Base-by-base conservation (phyloP, 768 basidiomycete species). In the Tulasnella sp. region DNA sequence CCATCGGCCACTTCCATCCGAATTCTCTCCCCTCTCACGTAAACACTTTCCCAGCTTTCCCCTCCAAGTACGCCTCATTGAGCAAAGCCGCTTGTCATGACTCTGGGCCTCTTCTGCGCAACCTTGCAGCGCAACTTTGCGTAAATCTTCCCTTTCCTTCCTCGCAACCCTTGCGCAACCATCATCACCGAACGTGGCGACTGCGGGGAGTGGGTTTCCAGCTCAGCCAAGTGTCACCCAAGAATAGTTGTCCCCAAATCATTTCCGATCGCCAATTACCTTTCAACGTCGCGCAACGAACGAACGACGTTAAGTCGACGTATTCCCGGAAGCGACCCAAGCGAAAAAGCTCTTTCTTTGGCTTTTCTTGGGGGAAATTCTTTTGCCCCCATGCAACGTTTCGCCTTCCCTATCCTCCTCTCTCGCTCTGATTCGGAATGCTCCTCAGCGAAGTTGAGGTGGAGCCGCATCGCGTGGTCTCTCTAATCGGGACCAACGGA, bases 401-500 rank as follows among this genome's bases (percentile, higher is more conserved):
- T 61, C 57, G 3, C 23, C 5, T 26, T 6, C n/a, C 57, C 26
- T 3, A 32, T 11, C n/a, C 23, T 32, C 29, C 57, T 26, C 11
- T n/a, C 57, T 32, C n/a, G n/a, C n/a, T n/a, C n/a, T 18, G 42
- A 13, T 72, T 32, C 32, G 70, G 35, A 72, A 15, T 18, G 29
- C 37, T 72, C 26, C 70, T 72, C 29, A 37, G 35, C 42, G 70
- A 72, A 72, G 70, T 46, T 72, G 70, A 72, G 70, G 70, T 72
- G 70, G 39, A 72, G 70, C 39, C 70, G n/a, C 70, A 72, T 61
- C 57, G 57, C 39, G 35, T 40, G 23, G 6, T 72, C 26, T 72
- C 32, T 20, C 29, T 32, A 70, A 32, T 72, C 70, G 70, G 42
- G 70, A 72, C 39, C 16, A 72, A 72, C 70, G 70, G 70, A 72